These are phyloP conservation scores for Aphanocladium album DNA, from an alignment of 2,329 filamentous ascomycete species.

Conservation along the genomic window DNA sequence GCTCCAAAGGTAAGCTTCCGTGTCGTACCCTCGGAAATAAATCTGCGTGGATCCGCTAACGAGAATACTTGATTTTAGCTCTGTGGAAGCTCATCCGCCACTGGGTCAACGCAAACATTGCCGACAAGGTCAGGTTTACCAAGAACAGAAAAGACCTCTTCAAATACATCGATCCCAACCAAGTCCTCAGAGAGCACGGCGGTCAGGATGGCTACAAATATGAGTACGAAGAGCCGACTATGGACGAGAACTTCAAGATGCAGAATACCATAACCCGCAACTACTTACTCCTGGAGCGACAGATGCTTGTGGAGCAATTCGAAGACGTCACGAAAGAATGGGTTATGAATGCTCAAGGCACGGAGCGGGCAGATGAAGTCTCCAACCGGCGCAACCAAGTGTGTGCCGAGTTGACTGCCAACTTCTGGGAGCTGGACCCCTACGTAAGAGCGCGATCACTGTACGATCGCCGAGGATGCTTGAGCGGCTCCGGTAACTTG, in stretches of 20 bases:
- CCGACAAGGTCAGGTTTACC: constrained; percentile 81
- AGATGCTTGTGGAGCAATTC: constrained; percentile 58
- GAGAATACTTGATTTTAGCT: constrained; percentile 35
- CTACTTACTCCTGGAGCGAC: constrained; percentile 55
- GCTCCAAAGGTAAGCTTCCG: constrained; percentile 66
- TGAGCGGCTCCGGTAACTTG: constrained; percentile 59
- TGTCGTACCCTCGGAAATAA: constrained; percentile 10
- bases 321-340: constrained; percentile 69
- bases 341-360: constrained; percentile 43
- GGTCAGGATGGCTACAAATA: constrained; percentile 77
- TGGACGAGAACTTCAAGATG: constrained; percentile 68
- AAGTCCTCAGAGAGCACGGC: constrained; percentile 72
- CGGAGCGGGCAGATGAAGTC: constrained; percentile 36
- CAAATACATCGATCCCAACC: constrained; percentile 59
- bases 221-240: constrained; percentile 65
- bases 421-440: constrained; percentile 83
- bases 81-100: constrained; percentile 86
- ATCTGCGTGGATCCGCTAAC: constrained; percentile 15
- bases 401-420: constrained; percentile 55
- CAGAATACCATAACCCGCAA: constrained; percentile 55
- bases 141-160: constrained; percentile 70
- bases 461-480: constrained; percentile 71
- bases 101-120: constrained; percentile 88
- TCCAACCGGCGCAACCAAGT: constrained; percentile 53
- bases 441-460: constrained; percentile 69